These are phyloP conservation scores for Podospora appendiculata DNA, from an alignment of 495 filamentous ascomycete species.

Conservation along the genomic window DNA sequence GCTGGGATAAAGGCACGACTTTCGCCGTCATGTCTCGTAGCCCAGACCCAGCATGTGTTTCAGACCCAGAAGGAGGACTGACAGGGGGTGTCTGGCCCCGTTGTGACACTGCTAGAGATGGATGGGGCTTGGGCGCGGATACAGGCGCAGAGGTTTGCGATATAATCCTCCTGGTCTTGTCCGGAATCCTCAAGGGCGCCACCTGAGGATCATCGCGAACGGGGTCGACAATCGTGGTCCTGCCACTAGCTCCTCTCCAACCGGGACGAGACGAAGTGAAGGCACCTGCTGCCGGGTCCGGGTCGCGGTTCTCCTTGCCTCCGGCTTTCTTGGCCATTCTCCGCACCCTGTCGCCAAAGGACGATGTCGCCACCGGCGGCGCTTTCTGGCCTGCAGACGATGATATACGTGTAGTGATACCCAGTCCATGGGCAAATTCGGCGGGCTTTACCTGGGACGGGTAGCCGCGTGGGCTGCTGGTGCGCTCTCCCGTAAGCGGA, in stretches of 20 bases:
- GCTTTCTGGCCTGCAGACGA: slow-evolving; percentile 15
- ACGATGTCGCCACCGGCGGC: slow-evolving; percentile 4
- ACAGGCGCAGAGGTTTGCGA: slow-evolving; percentile 10
- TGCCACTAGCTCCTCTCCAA: slow-evolving; percentile 48
- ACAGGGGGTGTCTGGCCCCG: slow-evolving; percentile 26
- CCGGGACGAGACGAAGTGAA: slow-evolving; percentile 33
- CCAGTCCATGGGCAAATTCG: slow-evolving; percentile 32
- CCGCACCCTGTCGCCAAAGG: slow-evolving; percentile 41
- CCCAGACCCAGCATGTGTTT: slow-evolving; percentile 17
- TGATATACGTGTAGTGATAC: slow-evolving; percentile 14
- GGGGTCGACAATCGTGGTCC: slow-evolving; percentile 38
- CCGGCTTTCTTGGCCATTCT: slow-evolving; percentile 31
- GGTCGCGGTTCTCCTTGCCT: slow-evolving; percentile 8
- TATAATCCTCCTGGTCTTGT: slow-evolving; percentile 31
- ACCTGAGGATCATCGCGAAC: slow-evolving; percentile 36
- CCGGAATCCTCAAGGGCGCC: slow-evolving; percentile 36
- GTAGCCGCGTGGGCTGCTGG: slow-evolving; percentile 32
- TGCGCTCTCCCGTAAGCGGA: slow-evolving; percentile 42
- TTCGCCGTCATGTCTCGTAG: slow-evolving; percentile 19
- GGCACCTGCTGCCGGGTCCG: slow-evolving; percentile 25
- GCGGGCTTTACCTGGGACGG: slow-evolving; percentile 41
- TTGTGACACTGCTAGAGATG: slow-evolving; percentile 4
- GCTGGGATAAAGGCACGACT: slow-evolving; percentile 17
- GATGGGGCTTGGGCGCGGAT: slow-evolving; percentile 6
- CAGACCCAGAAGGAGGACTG: slow-evolving; percentile 24